A percentile compares a stretch with the other conserved stretches of the same genome.
These are phyloP conservation scores for Candida alai DNA, from an alignment of 805 yeast genomes.

Conservation along the genomic window DNA sequence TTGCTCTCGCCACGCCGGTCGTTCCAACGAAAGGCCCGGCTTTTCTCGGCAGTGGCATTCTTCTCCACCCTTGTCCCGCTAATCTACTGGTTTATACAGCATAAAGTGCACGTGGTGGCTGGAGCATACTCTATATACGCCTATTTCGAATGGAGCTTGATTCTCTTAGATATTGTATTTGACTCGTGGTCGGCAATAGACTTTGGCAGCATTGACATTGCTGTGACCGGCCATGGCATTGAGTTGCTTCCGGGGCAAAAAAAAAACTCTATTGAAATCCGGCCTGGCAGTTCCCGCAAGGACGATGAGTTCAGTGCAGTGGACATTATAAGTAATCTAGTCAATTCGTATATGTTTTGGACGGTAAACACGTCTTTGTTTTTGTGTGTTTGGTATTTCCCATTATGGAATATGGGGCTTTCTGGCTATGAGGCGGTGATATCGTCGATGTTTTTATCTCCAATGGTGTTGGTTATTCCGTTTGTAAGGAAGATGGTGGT, in stretches of 20 bases:
- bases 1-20: conserved; percentile 44
- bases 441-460: conserved; percentile 48
- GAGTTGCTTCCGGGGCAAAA: conserved; percentile 14
- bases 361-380: conserved; percentile 75
- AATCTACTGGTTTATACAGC: conserved; percentile 86
- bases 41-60: conserved; percentile 54
- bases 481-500: conserved; percentile 34
- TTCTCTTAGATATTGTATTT: conserved; percentile 76
- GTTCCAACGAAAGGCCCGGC: conserved; percentile 47
- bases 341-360: conserved; percentile 83
- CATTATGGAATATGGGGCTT: conserved; percentile 96
- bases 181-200: conserved; percentile 78
- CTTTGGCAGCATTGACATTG: conserved; percentile 58
- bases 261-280: conserved; percentile 5
- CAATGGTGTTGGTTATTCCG: conserved; percentile 50
- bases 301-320: conserved; percentile 25
- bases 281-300: neutral
- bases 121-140: conserved; percentile 98
- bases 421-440: conserved; percentile 87
- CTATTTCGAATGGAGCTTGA: conserved; percentile 89
- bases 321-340: conserved; percentile 41
- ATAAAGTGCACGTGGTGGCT: conserved; percentile 77
- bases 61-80: conserved; percentile 76
- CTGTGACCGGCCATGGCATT: conserved; percentile 26
- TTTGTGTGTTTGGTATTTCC: conserved; percentile 93